Evolutionary conservation across 78 protist species (phyloP), one percentile per base, ranked within the genome.

Genomic region (Trichosphaerium sp.): DNA sequence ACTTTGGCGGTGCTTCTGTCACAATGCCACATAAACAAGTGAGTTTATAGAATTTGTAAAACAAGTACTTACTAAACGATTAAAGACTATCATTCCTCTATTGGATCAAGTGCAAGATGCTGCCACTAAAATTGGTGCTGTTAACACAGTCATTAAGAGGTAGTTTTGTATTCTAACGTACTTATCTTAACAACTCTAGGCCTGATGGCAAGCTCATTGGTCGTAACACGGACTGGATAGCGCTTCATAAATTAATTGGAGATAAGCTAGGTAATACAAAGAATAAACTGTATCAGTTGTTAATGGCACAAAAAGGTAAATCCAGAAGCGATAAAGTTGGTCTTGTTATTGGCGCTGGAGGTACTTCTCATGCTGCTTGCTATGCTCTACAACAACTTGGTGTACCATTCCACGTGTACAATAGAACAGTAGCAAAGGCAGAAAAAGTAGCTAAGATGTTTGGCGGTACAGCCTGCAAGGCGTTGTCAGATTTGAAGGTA

Each of bases 301-400:
- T n/a, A n/a, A n/a, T n/a, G n/a, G n/a, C n/a, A n/a, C n/a, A n/a
- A n/a, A n/a, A n/a, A n/a, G n/a, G n/a, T n/a, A n/a, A n/a, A n/a
- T n/a, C n/a, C n/a, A n/a, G n/a, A n/a, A n/a, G n/a, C n/a, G n/a
- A n/a, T n/a, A n/a, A n/a, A n/a, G n/a, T n/a, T n/a, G n/a, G n/a
- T n/a, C 66, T 85, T 31, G 77, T 79, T 12, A 34, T 85, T 31
- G 91, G 91, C 23, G 91, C 91, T 1, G 90, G 90, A 0, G 91
- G 91, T 42, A 74, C 91, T 10, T 82, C 91, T 3, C 69, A 75
- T 8, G 91, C 91, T 0, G 91, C 91, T 14, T 42, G 42, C 49
- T 85, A 70, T 55, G 79, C 91, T 1, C 69, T 85, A 67, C 42
- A 15, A 18, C n/a, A 52, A 58, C 28, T 63, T n/a, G 79, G 79